A percentile compares a stretch with the other conserved stretches of the same genome.
phyloP scores from a whole-genome alignment of 306 rosid genomes.

The Cucurbita argyrosperma region DNA sequence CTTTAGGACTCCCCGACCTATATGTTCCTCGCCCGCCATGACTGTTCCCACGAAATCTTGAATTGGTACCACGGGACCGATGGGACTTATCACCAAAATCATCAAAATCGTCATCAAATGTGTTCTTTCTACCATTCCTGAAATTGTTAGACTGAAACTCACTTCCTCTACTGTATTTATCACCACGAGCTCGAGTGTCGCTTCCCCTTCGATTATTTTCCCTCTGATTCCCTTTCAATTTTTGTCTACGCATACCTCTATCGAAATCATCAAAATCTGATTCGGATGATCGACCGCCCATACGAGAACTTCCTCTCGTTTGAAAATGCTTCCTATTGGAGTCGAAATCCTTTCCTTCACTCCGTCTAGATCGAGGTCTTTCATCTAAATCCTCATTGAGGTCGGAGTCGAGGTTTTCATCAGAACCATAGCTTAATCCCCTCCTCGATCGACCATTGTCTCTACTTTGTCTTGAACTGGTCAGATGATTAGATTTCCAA shows the following conservation, averaged over 20 bases:
- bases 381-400: slow-evolving; percentile 40
- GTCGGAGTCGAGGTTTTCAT: slow-evolving; percentile 58
- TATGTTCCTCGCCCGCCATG: slow-evolving; percentile 21
- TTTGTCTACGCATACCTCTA: slow-evolving; percentile 6
- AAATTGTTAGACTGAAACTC: slow-evolving; percentile 24
- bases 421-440: slow-evolving; percentile 70
- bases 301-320: slow-evolving; percentile 14
- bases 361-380: slow-evolving; percentile 24
- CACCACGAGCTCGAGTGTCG: slow-evolving; percentile 7
- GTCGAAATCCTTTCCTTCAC: slow-evolving; percentile 17
- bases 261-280: slow-evolving; percentile 21
- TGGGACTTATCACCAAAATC: slow-evolving; percentile 10
- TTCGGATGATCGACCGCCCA: slow-evolving; percentile 11
- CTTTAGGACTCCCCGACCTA: slow-evolving; percentile 17
- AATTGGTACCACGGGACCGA: slow-evolving; percentile 19
- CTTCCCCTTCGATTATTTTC: slow-evolving; percentile 4
- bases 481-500: slow-evolving; percentile 53
- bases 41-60: slow-evolving; percentile 24
- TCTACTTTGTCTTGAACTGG: slow-evolving; percentile 31
- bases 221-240: slow-evolving; percentile 5
- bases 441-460: slow-evolving; percentile 38
- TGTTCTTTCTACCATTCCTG: slow-evolving; percentile 26
- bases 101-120: slow-evolving; percentile 16
- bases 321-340: slow-evolving; percentile 25
- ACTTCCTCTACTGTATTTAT: slow-evolving; percentile 13